Evolutionary conservation across 163 green algal species (phyloP).

Genomic region (Chlamydomonas reinhardtii): DNA sequence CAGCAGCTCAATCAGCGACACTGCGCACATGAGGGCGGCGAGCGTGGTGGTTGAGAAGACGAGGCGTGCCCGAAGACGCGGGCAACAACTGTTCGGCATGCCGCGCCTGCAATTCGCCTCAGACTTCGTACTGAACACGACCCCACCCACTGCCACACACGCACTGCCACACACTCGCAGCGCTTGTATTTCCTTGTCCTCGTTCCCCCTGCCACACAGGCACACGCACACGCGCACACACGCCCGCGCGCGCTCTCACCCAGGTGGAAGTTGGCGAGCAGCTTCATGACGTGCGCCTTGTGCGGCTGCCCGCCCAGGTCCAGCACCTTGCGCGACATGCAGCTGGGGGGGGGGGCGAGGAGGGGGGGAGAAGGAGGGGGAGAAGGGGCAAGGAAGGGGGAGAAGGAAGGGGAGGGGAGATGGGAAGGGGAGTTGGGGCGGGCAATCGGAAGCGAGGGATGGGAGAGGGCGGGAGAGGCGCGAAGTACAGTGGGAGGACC

Average conservation of each 20-base stretch:
- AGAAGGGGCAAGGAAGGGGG: too few relatives aligned
- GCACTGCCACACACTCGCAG: not conserved
- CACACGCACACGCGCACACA: too few relatives aligned
- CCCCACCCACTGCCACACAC: not conserved
- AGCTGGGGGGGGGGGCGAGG: constrained; percentile 5
- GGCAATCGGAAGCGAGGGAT: too few relatives aligned
- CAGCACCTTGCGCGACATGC: constrained; percentile 36
- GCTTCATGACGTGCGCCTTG: constrained; percentile 34
- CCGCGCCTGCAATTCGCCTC: too few relatives aligned
- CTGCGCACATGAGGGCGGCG: not conserved
- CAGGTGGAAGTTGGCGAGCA: constrained; percentile 45
- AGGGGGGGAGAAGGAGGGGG: not conserved
- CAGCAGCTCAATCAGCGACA: constrained; percentile 40
- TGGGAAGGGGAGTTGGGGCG: not conserved
- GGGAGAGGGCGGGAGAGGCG: too few relatives aligned
- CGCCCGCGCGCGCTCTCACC: not conserved
- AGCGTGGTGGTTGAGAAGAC: not conserved
- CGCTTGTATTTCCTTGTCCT: too few relatives aligned
- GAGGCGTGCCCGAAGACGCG: too few relatives aligned
- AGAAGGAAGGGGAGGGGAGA: too few relatives aligned
- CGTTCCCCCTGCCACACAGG: too few relatives aligned
- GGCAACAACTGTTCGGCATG: too few relatives aligned
- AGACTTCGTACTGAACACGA: too few relatives aligned
- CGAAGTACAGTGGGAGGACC: too few relatives aligned
- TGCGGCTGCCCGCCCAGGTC: not conserved